Conservation (phyloP, 2,329 filamentous ascomycete genomes). For the Aspergillus clavatus region DNA sequence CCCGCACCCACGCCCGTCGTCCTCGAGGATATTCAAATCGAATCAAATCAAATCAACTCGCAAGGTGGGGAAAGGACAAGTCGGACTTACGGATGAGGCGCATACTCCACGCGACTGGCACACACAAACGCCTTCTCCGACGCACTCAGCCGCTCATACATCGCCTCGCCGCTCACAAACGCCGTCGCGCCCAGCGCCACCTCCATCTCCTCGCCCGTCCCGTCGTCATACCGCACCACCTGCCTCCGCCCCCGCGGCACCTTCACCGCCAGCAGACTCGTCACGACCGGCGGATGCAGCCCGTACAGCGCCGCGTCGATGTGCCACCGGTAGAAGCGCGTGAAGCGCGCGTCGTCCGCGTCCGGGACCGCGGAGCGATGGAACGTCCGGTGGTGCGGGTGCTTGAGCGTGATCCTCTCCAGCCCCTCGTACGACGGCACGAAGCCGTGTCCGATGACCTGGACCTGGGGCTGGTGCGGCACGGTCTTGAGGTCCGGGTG, state of each 20-base stretch:
- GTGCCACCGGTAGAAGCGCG: slow-evolving; percentile 71
- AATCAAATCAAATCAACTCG: background rate
- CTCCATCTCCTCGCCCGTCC: slow-evolving; percentile 58
- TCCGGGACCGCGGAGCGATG: slow-evolving; percentile 60
- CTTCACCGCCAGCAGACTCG: slow-evolving; percentile 66
- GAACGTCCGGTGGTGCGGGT: slow-evolving; percentile 74
- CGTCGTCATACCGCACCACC: slow-evolving; percentile 69
- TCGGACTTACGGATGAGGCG: slow-evolving; percentile 61
- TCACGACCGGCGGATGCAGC: slow-evolving; percentile 68
- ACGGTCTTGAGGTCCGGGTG: slow-evolving; percentile 78
- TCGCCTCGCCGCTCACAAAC: slow-evolving; percentile 66
- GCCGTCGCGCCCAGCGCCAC: slow-evolving; percentile 73
- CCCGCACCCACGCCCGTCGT: no score
- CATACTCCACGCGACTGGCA: slow-evolving; percentile 66
- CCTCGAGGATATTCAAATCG: no score
- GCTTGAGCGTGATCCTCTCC: slow-evolving; percentile 61
- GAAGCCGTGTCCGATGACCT: slow-evolving; percentile 73
- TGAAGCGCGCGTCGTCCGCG: slow-evolving; percentile 55
- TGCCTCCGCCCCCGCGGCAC: slow-evolving; percentile 64
- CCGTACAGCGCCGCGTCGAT: slow-evolving; percentile 74
- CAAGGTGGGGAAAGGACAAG: background rate
- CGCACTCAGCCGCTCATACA: slow-evolving; percentile 63
- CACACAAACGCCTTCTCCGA: slow-evolving; percentile 64
- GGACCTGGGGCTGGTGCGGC: slow-evolving; percentile 72
- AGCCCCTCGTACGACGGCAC: slow-evolving; percentile 67